Percentiles rank a stretch among this genome's conserved stretches.
Evolutionary conservation across 352 stramenopile genomes (phyloP).

Genomic region (Pythium pyrilobum): DNA sequence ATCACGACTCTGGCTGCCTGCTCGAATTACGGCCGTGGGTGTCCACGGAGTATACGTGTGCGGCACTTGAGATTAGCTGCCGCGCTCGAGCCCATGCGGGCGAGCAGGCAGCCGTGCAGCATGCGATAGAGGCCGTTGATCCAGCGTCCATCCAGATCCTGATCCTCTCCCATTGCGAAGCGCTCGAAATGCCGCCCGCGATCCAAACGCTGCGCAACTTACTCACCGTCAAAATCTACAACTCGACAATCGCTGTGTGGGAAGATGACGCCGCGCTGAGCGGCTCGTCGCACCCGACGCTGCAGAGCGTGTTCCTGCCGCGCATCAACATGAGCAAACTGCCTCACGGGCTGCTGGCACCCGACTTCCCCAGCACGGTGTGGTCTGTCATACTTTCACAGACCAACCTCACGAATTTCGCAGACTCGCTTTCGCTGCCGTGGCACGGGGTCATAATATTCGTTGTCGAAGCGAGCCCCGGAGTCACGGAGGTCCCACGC

Average conservation of each 20-base stretch:
- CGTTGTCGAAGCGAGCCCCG: neutral
- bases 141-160: neutral
- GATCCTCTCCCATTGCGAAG: conserved; percentile 12
- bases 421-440: neutral
- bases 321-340: conserved; percentile 8
- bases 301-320: neutral
- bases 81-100: neutral
- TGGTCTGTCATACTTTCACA: conserved; percentile 5
- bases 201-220: conserved; percentile 3
- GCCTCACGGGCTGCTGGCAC: neutral
- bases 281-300: neutral
- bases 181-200: conserved; percentile 8
- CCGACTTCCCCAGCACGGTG: neutral
- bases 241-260: conserved; percentile 16
- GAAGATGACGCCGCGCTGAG: neutral
- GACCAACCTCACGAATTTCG: conserved; percentile 9
- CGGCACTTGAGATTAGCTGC: conserved; percentile 2
- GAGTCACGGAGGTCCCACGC: neutral
- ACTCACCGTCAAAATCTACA: conserved; percentile 13
- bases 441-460: neutral
- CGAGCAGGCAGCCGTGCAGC: neutral
- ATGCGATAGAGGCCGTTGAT: neutral
- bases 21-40: conserved; percentile 9
- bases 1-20: neutral
- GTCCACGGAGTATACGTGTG: neutral